These are phyloP conservation scores for Fusarium sp. DNA, from an alignment of 2,329 filamentous ascomycete genomes.

Conservation along the genomic window DNA sequence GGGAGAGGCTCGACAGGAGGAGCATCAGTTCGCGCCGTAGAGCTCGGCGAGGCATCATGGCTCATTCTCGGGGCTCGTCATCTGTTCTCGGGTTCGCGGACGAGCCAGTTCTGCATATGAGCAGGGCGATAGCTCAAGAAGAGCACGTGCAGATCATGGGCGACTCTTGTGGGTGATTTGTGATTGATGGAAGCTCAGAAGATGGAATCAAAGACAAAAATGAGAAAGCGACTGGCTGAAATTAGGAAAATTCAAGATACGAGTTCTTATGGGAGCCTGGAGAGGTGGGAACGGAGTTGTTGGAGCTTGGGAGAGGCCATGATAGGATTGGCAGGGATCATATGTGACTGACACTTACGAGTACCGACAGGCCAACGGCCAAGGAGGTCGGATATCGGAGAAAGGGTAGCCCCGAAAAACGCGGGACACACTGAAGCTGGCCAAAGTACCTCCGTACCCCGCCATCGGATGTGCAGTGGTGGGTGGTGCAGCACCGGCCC, in stretches of 20 bases:
- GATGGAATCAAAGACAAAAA: neutral
- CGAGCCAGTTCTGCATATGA: conserved; percentile 46
- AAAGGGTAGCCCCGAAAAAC: conserved; percentile 23
- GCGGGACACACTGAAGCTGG: conserved; percentile 13
- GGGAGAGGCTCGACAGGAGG: conserved; percentile 28
- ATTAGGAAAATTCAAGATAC: conserved; percentile 19
- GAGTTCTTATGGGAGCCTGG: conserved; percentile 18
- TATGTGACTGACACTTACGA: conserved; percentile 15
- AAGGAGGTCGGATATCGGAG: conserved; percentile 16
- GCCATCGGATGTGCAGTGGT: conserved; percentile 36
- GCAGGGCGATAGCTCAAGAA: conserved; percentile 44
- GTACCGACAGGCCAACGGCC: conserved; percentile 12
- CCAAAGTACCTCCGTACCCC: conserved; percentile 39
- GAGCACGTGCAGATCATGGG: conserved; percentile 43
- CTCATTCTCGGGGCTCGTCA: conserved; percentile 60
- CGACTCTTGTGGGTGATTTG: conserved; percentile 4
- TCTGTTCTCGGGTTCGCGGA: conserved; percentile 40
- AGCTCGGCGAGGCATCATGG: conserved; percentile 61
- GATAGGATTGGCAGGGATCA: conserved; percentile 43
- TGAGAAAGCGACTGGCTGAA: conserved; percentile 2
- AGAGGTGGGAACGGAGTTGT: conserved; percentile 16
- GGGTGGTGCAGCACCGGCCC: conserved; percentile 29
- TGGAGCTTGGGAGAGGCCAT: conserved; percentile 35
- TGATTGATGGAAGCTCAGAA: conserved; percentile 2
- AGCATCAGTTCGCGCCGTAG: conserved; percentile 50